Percentiles rank a stretch among this genome's conserved stretches.
Conservation (phyloP, 352 stramenopile genomes). For the Globisporangium cystogenes region DNA sequence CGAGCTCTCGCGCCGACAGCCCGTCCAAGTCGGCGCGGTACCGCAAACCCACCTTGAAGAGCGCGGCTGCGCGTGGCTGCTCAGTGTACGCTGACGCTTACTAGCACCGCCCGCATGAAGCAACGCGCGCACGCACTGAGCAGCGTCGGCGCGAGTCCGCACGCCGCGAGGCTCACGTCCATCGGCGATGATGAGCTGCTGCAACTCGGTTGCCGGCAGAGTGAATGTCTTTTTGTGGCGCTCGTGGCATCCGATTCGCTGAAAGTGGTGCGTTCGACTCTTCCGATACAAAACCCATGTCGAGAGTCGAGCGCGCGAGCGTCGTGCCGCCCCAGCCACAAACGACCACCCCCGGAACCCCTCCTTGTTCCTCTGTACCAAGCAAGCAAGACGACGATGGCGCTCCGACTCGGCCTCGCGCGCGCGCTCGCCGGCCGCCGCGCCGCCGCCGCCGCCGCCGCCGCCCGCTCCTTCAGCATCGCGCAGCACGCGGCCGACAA, state of each 20-base stretch:
- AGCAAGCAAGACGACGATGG: constrained; percentile 22
- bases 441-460: constrained; percentile 12
- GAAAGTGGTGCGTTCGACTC: constrained; percentile 4
- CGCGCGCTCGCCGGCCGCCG: constrained; percentile 34
- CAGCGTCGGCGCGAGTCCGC: constrained; percentile 51
- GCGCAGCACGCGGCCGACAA: constrained; percentile 67
- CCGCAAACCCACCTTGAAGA: constrained; percentile 59
- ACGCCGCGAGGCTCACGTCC: constrained; percentile 40
- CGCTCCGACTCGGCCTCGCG: constrained; percentile 56
- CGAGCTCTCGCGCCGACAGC: constrained; percentile 47
- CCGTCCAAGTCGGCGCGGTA: constrained; percentile 45
- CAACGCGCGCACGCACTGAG: constrained; percentile 24
- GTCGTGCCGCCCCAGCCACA: background rate
- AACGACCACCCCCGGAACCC: constrained; percentile 27
- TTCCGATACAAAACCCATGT: background rate
- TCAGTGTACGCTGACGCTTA: too few relatives aligned
- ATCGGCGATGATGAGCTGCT: background rate
- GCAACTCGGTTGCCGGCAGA: background rate
- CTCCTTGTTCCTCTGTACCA: background rate
- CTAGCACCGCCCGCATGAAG: too few relatives aligned
- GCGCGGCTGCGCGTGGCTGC: constrained; percentile 22
- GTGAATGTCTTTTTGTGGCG: background rate
- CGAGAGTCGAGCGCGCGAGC: background rate
- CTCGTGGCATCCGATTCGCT: constrained; percentile 4
- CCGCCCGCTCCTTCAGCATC: constrained; percentile 34